phyloP scores from a whole-genome alignment of 2,329 filamentous ascomycete genomes.

The Rugonectria rugulosa region DNA sequence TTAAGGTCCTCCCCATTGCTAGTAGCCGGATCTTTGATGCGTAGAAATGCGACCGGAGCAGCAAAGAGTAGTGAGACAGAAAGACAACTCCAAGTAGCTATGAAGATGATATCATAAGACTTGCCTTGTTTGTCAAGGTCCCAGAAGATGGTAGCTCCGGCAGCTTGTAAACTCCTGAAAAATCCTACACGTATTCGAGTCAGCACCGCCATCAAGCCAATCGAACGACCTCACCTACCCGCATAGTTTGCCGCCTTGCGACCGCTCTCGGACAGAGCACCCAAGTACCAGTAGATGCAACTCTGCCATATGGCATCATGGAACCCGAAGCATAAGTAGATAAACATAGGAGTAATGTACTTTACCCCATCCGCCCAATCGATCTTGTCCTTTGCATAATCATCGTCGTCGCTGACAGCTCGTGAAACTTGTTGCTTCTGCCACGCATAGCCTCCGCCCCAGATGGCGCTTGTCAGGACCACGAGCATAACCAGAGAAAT shows the following conservation, averaged over 20 bases:
- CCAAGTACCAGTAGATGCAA: conserved; percentile 71
- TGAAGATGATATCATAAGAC: conserved; percentile 76
- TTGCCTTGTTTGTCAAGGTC: conserved; percentile 36
- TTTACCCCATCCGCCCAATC: conserved; percentile 54
- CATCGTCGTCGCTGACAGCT: conserved; percentile 51
- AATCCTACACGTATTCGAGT: conserved; percentile 59
- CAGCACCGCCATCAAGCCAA: not conserved
- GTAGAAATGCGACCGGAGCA: conserved; percentile 77
- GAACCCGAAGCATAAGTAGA: conserved; percentile 76
- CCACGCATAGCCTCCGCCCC: conserved; percentile 71
- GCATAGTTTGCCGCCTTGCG: conserved; percentile 88
- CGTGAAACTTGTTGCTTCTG: conserved; percentile 61
- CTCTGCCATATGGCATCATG: conserved; percentile 73
- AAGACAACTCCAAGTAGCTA: conserved; percentile 74
- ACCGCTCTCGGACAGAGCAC: conserved; percentile 86
- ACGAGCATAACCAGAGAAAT: conserved; percentile 56
- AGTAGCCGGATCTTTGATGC: conserved; percentile 77
- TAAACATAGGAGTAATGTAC: conserved; percentile 69
- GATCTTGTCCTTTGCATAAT: conserved; percentile 41
- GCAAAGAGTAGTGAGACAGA: conserved; percentile 76
- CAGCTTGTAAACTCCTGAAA: conserved; percentile 68
- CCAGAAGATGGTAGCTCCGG: conserved; percentile 40
- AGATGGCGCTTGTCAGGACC: conserved; percentile 59
- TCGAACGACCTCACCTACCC: conserved; percentile 24
- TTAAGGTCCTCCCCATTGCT: conserved; percentile 84